phyloP scores from a whole-genome alignment of 2,329 filamentous ascomycete genomes.

The Neocucurbitaria cava region DNA sequence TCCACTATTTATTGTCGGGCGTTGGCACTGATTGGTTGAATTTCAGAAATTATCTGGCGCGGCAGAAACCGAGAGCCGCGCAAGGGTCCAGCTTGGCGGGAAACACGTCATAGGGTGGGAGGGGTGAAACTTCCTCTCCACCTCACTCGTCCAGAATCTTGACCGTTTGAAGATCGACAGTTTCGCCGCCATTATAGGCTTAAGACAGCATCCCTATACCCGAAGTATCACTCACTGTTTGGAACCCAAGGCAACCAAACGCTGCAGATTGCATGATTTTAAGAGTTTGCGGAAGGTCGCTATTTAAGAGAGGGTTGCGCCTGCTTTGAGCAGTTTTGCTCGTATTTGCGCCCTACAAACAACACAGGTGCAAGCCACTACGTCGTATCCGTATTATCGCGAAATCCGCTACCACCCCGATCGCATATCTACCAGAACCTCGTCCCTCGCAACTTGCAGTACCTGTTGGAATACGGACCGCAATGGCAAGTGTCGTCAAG shows the following conservation, averaged over 20 bases:
- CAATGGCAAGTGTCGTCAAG: conserved; percentile 27
- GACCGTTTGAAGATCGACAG: conserved; percentile 7
- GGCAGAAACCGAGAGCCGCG: background rate
- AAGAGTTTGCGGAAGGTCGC: conserved; percentile 3
- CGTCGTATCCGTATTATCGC: background rate
- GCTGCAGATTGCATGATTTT: conserved; percentile 5
- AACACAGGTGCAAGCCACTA: conserved; percentile 7
- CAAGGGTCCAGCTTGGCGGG: conserved; percentile 5
- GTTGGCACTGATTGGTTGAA: background rate
- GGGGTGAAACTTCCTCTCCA: background rate
- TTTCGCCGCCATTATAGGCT: conserved; percentile 2
- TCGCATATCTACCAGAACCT: background rate
- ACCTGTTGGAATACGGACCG: background rate
- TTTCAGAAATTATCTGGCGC: background rate
- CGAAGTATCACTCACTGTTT: conserved; percentile 6
- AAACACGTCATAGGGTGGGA: conserved; percentile 3
- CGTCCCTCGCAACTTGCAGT: background rate
- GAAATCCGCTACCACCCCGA: background rate
- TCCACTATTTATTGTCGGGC: background rate
- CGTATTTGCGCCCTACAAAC: conserved; percentile 3
- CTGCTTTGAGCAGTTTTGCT: conserved; percentile 5
- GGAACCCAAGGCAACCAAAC: conserved; percentile 12
- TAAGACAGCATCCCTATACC: conserved; percentile 4
- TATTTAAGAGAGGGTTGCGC: conserved; percentile 6
- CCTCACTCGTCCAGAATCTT: conserved; percentile 2